A percentile compares a stretch with the other conserved stretches of the same genome.
Evolutionary conservation across 352 stramenopile genomes (phyloP).

Genomic region (Globisporangium recalcitrans): DNA sequence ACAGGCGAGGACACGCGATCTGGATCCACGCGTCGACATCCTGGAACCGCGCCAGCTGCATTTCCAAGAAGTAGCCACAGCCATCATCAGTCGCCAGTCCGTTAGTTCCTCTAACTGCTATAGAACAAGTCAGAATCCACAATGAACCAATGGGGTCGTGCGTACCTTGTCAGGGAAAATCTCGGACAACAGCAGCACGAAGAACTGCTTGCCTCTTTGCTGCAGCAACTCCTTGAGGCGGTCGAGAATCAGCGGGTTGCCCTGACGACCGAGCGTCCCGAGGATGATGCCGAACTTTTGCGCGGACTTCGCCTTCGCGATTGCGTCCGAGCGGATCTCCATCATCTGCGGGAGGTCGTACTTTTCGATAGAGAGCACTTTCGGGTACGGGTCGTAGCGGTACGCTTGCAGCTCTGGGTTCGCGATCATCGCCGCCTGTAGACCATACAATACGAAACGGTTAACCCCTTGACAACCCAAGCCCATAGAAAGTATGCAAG

Average conservation of each 20-base stretch:
- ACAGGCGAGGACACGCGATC: slow-evolving; percentile 97
- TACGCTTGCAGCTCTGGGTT: slow-evolving; percentile 95
- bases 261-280: slow-evolving; percentile 98
- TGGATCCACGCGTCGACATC: slow-evolving; percentile 98
- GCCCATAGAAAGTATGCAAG: not conserved
- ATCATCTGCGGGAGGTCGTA: slow-evolving; percentile 98
- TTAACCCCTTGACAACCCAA: not conserved
- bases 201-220: slow-evolving; percentile 85
- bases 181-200: slow-evolving; percentile 96
- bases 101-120: not conserved
- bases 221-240: slow-evolving; percentile 88
- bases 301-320: slow-evolving; percentile 66
- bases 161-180: slow-evolving; percentile 92
- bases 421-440: slow-evolving; percentile 95
- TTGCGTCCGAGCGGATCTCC: slow-evolving; percentile 77
- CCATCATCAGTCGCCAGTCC: not conserved
- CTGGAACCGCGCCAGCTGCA: slow-evolving; percentile 80
- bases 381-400: slow-evolving; percentile 99
- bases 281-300: slow-evolving; percentile 96
- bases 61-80: not conserved
- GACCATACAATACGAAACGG: not conserved
- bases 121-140: not conserved
- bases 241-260: slow-evolving; percentile 96
- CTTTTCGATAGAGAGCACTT: slow-evolving; percentile 94
- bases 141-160: not conserved